Conservation (phyloP, 75 land plant genomes). For the Isoetes taiwanensis region DNA sequence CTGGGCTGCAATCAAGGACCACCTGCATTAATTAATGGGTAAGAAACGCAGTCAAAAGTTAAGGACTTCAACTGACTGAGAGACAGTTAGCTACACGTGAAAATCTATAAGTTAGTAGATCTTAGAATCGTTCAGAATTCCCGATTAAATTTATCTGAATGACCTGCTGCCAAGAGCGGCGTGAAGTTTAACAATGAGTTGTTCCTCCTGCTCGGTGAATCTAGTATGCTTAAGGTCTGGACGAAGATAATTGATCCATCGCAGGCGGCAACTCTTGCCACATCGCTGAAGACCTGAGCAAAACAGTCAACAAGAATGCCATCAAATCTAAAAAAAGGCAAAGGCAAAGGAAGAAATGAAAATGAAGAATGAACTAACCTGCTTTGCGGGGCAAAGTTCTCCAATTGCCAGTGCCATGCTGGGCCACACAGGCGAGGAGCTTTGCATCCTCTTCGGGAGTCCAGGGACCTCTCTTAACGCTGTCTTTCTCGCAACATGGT, state of each 20-base stretch:
- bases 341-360: too few relatives aligned
- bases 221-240: neutral
- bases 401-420: slow-evolving; percentile 4
- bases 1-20: slow-evolving; percentile 5
- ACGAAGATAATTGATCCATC: slow-evolving; percentile 6
- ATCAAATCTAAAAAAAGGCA: too few relatives aligned
- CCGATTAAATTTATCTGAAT: too few relatives aligned
- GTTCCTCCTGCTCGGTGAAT: slow-evolving; percentile 1
- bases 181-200: slow-evolving; percentile 4
- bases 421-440: slow-evolving; percentile 1
- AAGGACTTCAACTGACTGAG: too few relatives aligned
- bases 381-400: slow-evolving; percentile 1
- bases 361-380: too few relatives aligned
- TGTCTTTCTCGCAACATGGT: slow-evolving; percentile 8
- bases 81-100: too few relatives aligned
- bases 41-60: too few relatives aligned
- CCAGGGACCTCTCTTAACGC: slow-evolving; percentile 1
- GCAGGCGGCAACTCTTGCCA: slow-evolving; percentile 4
- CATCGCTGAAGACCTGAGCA: neutral
- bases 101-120: too few relatives aligned
- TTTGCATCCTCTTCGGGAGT: slow-evolving; percentile 7
- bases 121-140: too few relatives aligned
- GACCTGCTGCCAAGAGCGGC: slow-evolving; percentile 7
- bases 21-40: too few relatives aligned
- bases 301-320: too few relatives aligned